Base-by-base conservation (phyloP, 768 basidiomycete genomes). In the Phlebiopsis gigantea region DNA sequence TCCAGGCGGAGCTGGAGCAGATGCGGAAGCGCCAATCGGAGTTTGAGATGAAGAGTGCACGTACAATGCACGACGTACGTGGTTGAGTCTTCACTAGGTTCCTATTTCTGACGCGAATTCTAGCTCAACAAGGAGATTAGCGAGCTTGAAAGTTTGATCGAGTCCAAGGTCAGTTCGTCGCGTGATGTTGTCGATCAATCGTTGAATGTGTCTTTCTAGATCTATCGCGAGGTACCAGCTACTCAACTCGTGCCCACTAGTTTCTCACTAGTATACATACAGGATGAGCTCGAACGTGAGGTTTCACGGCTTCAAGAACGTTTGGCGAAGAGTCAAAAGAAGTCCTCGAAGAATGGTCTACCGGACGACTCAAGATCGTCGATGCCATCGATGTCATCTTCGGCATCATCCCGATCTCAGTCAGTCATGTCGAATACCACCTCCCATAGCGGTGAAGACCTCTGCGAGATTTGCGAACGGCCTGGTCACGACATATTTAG, bases 71-170 rank as follows among this genome's bases (percentile, higher is more conserved):
- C 63, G 85, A 87, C 65, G 88, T 87, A 68, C 43, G 82, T 73
- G 10, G 17, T 39, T n/a, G 28, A 21, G 21, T 2, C 10, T 48
- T 12, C 12, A 39, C 17, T 39, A 17, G 12, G 28, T 21, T n/a
- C n/a, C n/a, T n/a, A 24, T n/a, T 45, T n/a, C 53, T 61, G 46
- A 57, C 50, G 43, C 44, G 59, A 17, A 50, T 46, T 42, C 17
- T 62, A 95, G 91, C 79, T 94, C 58, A 88, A 91, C 71, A 90
- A 93, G 65, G 93, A 98, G 73, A 88, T 98, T 50, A 83, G 86
- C 53, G 94, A 98, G 68, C 79, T 98, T 19, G 96, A 98, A 70
- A 80, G 87, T 39, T 77, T 99, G 42, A 85, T 98, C n/a, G 96
- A 99, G 68, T 81, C 90, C 53, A 98, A 97, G 83, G 92, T 91